Evolutionary conservation across 1,139 yeast genomes (phyloP), one percentile per base, ranked within the genome.

Genomic region (Pichia sp.): DNA sequence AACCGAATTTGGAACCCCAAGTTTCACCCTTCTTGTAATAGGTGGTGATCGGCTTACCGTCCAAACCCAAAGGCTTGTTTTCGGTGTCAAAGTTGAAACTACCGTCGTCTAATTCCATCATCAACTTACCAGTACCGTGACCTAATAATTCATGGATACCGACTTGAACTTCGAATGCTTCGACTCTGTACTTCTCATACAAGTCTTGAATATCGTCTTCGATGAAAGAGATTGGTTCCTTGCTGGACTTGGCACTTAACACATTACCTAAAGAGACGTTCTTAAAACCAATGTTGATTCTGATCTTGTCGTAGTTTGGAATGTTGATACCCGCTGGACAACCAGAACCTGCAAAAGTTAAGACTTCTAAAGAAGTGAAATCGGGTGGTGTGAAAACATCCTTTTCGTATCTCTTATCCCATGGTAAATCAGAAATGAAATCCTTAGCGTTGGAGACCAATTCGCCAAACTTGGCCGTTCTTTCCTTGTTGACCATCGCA

Each of bases 311-410:
- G 66, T 89, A 89, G 67, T 89, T 89, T 51, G 96, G 96, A 57
- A 89, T 85, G 62, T 89, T 89, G 65, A 89, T 89, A 48, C 96
- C 96, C 0, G 96, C 95, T 20, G 96, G 96, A 50, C 86, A 79
- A 45, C 96, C 96, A 32, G 91, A 80, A 4, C 94, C 93, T 1
- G 96, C 88, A 73, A 88, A 88, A 0, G 96, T 85, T 62, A 89
- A 72, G 3, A 89, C 96, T 67, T 89, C 96, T 59, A 89, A 73
- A 1, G 95, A 86, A 2, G 96, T 86, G 66, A 89, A 89, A 66
- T 89, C 96, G 28, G 96, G 96, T 30, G 96, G 93, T 40, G 88
- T 83, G 66, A 89, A 89, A n/a, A 65, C 75, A 60, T 86, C 94
- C 67, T 89, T 89, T 66, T 89, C 96, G 63, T 75, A 87, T 28